Percentiles rank a stretch among this genome's conserved stretches.
Conservation (phyloP, 371 early-diverging fungal genomes). For the Rhizopus delemar region DNA sequence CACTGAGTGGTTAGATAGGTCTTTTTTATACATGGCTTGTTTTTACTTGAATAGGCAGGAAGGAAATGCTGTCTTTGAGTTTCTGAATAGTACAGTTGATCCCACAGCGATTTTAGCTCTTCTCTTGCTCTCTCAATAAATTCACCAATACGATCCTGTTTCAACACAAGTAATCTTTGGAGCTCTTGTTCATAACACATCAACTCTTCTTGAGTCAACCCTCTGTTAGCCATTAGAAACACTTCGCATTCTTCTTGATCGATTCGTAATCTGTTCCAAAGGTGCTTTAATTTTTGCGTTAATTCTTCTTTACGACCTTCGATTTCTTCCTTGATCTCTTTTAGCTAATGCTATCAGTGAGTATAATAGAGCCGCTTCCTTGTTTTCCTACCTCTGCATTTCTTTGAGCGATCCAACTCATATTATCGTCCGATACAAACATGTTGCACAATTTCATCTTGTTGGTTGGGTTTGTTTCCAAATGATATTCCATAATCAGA, state of each 20-base stretch:
- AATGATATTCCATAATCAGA: conserved; percentile 18
- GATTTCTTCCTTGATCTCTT: conserved; percentile 31
- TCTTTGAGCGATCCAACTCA: conserved; percentile 17
- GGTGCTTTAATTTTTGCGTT: conserved; percentile 25
- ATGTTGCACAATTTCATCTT: conserved; percentile 21
- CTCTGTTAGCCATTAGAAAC: conserved; percentile 30
- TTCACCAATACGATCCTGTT: conserved; percentile 43
- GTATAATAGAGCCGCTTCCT: neutral
- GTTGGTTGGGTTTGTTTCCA: conserved; percentile 14
- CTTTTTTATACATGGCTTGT: neutral
- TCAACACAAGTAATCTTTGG: conserved; percentile 25
- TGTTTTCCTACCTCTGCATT: conserved; percentile 17
- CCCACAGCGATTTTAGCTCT: conserved; percentile 40
- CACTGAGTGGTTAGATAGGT: no score
- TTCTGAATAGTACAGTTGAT: conserved; percentile 41
- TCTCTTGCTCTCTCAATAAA: conserved; percentile 40
- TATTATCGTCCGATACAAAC: conserved; percentile 19
- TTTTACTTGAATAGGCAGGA: conserved; percentile 32
- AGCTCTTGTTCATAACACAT: conserved; percentile 41
- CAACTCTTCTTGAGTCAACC: conserved; percentile 29
- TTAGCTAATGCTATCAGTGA: conserved; percentile 19
- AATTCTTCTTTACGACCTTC: conserved; percentile 44
- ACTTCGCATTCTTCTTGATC: conserved; percentile 25
- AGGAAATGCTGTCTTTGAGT: conserved; percentile 32
- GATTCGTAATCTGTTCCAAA: conserved; percentile 42